Evolutionary conservation across 257 asterid species (phyloP), one percentile per base, ranked within the genome.

Genomic region (Solanum etuberosum): DNA sequence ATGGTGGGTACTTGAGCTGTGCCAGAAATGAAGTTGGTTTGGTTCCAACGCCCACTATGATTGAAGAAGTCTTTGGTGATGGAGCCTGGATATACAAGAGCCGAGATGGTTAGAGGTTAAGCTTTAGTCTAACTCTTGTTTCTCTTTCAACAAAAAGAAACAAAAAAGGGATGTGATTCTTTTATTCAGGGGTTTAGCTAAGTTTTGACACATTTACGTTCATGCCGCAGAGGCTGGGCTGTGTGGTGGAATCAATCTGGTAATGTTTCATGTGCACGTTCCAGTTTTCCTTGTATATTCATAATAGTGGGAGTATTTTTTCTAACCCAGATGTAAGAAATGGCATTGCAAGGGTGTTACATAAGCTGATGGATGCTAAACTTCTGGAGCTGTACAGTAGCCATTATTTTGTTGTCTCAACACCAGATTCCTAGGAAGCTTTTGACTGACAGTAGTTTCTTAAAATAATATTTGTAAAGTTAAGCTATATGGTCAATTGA

Each of bases 21-120:
- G 88, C 91, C 13, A 86, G 87, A 76, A 88, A 87, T 54, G 91
- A 89, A 87, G 83, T 80, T 18, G 95, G 90, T 72, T 90, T 90
- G 85, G 84, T 90, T 43, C 91, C 94, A 27, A 91, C 94, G 5
- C 77, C 88, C 88, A 87, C 87, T 80, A 86, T 92, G 91, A 91
- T 91, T 68, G 95, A 92, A 78, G 95, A 92, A 88, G 92, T 92
- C 61, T 92, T 92, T 63, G 91, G 94, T 73, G 88, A 89, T 34
- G 92, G 89, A 48, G 88, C 91, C 67, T 90, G 88, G 88, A 86
- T 89, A 85, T 48, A 46, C 86, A 81, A 81, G 85, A 83, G 88
- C 35, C 74, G 84, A 68, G 92, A 88, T 88, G 88, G 84, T 61
- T 76, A 85, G 40, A 86, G 25, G 77, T 77, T 84, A 27, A 18